Conservation (phyloP, 306 rosid genomes). For the Arachis stenosperma region DNA sequence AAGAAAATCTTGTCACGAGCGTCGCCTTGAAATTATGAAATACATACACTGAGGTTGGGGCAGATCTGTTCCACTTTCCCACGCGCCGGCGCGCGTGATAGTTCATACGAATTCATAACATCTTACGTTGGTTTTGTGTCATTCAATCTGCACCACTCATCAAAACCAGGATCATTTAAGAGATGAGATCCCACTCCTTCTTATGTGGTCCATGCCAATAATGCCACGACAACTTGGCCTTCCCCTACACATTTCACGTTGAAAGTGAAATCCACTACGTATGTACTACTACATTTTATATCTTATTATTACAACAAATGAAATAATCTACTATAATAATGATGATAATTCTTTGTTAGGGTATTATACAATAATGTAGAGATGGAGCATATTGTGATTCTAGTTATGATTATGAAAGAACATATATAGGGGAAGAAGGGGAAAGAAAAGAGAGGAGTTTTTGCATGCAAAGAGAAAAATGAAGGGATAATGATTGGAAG, state of each 20-base stretch:
- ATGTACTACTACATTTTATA: too few relatives aligned
- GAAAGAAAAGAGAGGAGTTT: neutral
- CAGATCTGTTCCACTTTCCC: too few relatives aligned
- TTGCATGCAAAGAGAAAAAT: slow-evolving; percentile 31
- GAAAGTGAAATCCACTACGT: slow-evolving; percentile 40
- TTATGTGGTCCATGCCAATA: slow-evolving; percentile 49
- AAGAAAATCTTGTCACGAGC: too few relatives aligned
- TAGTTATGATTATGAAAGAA: slow-evolving; percentile 26
- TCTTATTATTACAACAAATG: too few relatives aligned
- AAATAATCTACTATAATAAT: neutral
- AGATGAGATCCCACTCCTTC: slow-evolving; percentile 27
- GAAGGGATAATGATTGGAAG: slow-evolving; percentile 27
- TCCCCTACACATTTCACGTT: slow-evolving; percentile 15
- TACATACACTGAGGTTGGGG: too few relatives aligned
- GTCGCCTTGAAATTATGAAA: too few relatives aligned
- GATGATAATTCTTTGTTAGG: neutral
- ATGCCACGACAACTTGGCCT: slow-evolving; percentile 24
- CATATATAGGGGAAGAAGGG: neutral
- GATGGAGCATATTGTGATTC: slow-evolving; percentile 34
- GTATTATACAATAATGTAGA: slow-evolving; percentile 2
- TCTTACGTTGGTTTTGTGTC: neutral
- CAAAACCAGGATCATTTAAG: slow-evolving; percentile 29
- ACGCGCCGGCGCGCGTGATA: too few relatives aligned
- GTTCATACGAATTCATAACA: too few relatives aligned
- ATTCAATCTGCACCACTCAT: slow-evolving; percentile 32